Evolutionary conservation across 306 rosid species (phyloP), one percentile per base, ranked within the genome.

Genomic region (Cicer bijugum): DNA sequence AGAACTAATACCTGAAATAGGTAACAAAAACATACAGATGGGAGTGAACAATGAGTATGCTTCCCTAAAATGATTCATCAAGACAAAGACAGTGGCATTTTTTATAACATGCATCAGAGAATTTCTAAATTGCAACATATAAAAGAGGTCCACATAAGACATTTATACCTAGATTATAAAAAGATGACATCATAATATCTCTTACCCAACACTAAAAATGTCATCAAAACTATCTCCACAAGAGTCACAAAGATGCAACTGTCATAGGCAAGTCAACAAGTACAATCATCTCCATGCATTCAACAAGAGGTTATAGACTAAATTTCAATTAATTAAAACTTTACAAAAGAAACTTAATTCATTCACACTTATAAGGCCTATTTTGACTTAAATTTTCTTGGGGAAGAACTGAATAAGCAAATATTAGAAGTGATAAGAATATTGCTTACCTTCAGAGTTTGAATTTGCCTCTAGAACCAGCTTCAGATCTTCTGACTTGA

Each of bases 401-500:
- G 62, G 37, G 43, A 47, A 57, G 69, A 75, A 9, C 17, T 37
- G 43, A 47, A 51, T 65, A 72, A 9, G 23, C 43, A 38, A 43
- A 50, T 59, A 46, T 59, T 14, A 68, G 16, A 46, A 60, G 58
- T 50, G 14, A 53, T 15, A 55, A 53, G 74, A 75, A 11, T 8
- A 10, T 3, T 37, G 72, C 23, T 19, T 72, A 86, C 88, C 85
- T 38, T 79, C 82, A 35, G 75, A 65, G 37, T 71, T 82, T 15
- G 84, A 83, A 71, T 46, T 67, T 0, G 87, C 83, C 72, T 86
- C 90, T 50, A 91, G 58, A 77, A 82, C 59, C 79, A 93, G 91
- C 86, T 88, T 93, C 65, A 85, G 75, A 60, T 88, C 90, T 84
- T 77, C 86, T 47, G 93, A 89, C 64, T 90, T 88, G 5, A 93